phyloP scores from a whole-genome alignment of 164 flowering plant genomes.

The Vitis labrusca region DNA sequence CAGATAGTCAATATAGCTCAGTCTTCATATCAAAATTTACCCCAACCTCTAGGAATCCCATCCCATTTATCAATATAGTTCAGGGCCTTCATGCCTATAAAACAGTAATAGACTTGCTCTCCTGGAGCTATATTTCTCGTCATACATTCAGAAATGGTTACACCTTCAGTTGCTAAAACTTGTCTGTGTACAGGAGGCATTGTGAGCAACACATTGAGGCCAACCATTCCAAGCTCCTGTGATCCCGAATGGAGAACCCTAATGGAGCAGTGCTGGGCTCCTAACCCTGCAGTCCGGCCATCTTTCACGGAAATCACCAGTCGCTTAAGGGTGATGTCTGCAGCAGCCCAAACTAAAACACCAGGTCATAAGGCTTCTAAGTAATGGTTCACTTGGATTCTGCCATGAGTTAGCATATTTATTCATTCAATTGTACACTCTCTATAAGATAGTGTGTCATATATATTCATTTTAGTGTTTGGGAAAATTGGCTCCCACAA shows the following conservation, averaged over 20 bases:
- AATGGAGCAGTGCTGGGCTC: conserved; percentile 91
- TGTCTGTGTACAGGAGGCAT: conserved; percentile 55
- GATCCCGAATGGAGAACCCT: conserved; percentile 71
- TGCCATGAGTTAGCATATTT: background rate
- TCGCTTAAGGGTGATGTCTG: conserved; percentile 56
- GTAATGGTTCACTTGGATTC: background rate
- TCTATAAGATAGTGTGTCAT: background rate
- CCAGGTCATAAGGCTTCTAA: conserved; percentile 36
- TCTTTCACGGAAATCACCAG: conserved; percentile 74
- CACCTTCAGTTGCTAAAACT: too few species aligned
- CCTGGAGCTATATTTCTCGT: too few species aligned
- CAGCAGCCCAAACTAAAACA: conserved; percentile 36
- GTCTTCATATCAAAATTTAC: too few species aligned
- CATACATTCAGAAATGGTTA: background rate
- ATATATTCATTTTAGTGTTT: background rate
- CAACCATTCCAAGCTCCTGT: conserved; percentile 62
- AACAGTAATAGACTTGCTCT: too few species aligned
- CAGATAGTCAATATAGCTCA: too few species aligned
- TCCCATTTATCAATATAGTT: too few species aligned
- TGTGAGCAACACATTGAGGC: conserved; percentile 74
- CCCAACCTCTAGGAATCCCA: too few species aligned
- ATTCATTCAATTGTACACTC: conserved; percentile 20
- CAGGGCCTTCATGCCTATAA: too few species aligned
- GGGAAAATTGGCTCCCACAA: too few species aligned
- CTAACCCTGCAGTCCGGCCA: conserved; percentile 66